Conservation (phyloP, 495 filamentous ascomycete genomes). For the Trichoderma asperelloides region DNA sequence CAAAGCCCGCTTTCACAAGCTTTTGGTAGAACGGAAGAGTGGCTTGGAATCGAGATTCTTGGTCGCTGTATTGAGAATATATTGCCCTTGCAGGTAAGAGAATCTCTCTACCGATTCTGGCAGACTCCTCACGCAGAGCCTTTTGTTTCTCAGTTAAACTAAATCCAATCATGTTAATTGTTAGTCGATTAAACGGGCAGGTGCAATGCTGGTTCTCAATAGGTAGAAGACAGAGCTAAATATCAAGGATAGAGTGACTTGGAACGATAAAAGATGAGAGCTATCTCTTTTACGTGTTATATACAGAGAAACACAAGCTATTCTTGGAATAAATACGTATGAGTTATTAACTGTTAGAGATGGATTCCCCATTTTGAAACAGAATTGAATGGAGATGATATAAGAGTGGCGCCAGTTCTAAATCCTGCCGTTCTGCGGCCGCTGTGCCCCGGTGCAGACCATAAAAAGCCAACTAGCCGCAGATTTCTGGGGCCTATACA, state of each 20-base stretch:
- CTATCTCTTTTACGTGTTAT: background rate
- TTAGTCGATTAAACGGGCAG: background rate
- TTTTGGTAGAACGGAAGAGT: conserved; percentile 35
- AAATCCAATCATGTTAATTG: background rate
- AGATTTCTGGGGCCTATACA: background rate
- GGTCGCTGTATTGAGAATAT: conserved; percentile 24
- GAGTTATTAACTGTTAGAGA: background rate
- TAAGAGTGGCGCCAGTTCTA: background rate
- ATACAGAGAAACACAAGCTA: background rate
- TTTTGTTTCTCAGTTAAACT: background rate
- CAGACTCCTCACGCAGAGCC: background rate
- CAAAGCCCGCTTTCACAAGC: conserved; percentile 34
- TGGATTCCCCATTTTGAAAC: background rate
- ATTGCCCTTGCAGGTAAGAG: conserved; percentile 26
- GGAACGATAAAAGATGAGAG: background rate
- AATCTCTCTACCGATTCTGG: conserved; percentile 11
- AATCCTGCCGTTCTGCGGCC: background rate
- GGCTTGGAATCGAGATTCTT: conserved; percentile 34
- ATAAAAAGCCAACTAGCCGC: background rate
- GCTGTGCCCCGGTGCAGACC: background rate
- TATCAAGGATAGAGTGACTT: background rate
- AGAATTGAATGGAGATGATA: background rate
- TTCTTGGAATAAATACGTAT: background rate
- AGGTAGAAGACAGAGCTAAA: background rate
- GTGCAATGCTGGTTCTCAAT: background rate